Evolutionary conservation across 148 eudicot species (phyloP).

Genomic region (Chenopodium album): DNA sequence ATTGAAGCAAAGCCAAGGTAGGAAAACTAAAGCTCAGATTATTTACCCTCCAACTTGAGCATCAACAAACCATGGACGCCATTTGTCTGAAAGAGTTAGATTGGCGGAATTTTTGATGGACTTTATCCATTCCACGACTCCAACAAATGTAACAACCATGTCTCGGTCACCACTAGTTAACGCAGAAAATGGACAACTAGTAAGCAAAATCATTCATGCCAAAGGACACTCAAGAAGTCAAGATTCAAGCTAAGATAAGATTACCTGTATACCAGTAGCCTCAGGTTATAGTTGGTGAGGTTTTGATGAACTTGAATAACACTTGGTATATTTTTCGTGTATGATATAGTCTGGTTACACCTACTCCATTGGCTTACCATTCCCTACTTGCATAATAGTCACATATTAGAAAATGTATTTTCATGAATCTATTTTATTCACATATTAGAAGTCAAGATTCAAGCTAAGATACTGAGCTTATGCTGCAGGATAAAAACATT

Average conservation of each 20-base stretch:
- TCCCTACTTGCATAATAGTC: constrained; percentile 28
- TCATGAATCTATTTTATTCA: not conserved
- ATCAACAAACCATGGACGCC: constrained; percentile 50
- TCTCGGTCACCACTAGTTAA: constrained; percentile 42
- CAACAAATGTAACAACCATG: constrained; percentile 42
- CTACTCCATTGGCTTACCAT: constrained; percentile 37
- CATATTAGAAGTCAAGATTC: too few relatives aligned
- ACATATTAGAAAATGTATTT: not conserved
- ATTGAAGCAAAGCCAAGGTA: not conserved
- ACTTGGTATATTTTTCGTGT: constrained; percentile 37
- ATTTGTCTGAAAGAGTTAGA: constrained; percentile 36
- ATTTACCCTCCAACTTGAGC: constrained; percentile 51
- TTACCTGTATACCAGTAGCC: constrained; percentile 37
- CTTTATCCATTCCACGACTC: constrained; percentile 42
- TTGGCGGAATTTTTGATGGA: constrained; percentile 35
- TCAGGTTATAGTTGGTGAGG: constrained; percentile 32
- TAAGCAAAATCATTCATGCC: not conserved
- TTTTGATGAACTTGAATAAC: constrained; percentile 36
- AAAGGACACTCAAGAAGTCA: not conserved
- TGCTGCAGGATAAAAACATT: not conserved
- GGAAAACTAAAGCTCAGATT: not conserved
- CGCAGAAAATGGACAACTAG: not conserved
- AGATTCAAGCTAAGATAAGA: not conserved
- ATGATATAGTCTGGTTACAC: constrained; percentile 42
- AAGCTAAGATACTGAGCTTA: not conserved